phyloP scores from a whole-genome alignment of 1,139 yeast genomes.

The Protomyces inouyei region DNA sequence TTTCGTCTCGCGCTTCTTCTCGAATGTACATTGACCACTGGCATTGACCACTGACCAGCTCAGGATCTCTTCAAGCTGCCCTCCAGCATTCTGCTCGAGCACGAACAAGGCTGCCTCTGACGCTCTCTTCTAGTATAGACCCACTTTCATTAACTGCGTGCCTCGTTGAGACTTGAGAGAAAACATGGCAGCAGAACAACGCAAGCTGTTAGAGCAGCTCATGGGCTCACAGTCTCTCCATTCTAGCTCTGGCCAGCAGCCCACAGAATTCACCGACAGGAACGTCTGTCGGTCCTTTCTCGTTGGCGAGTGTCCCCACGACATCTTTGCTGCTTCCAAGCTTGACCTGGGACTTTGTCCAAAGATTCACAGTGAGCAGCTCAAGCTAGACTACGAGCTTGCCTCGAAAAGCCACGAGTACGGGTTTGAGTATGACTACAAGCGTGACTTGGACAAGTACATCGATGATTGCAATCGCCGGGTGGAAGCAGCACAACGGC shows the following conservation, averaged over 20 bases:
- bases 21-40: no score
- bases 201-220: conserved; percentile 69
- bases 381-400: conserved; percentile 64
- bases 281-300: conserved; percentile 74
- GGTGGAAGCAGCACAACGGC: conserved; percentile 58
- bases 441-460: conserved; percentile 50
- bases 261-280: conserved; percentile 51
- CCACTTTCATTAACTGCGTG: no score
- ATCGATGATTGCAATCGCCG: conserved; percentile 65
- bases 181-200: conserved; percentile 62
- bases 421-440: conserved; percentile 55
- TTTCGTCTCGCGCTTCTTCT: neutral
- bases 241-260: conserved; percentile 37
- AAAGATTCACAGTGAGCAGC: conserved; percentile 67
- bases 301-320: conserved; percentile 87
- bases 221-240: conserved; percentile 61
- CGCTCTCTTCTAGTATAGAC: no score
- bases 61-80: no score
- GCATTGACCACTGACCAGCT: no score
- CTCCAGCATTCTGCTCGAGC: no score
- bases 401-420: conserved; percentile 52
- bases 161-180: neutral
- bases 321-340: conserved; percentile 74
- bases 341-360: conserved; percentile 82
- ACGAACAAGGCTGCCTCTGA: no score